Conservation (phyloP, 208 protist genomes). For the Trypanosomatidae sp. region DNA sequence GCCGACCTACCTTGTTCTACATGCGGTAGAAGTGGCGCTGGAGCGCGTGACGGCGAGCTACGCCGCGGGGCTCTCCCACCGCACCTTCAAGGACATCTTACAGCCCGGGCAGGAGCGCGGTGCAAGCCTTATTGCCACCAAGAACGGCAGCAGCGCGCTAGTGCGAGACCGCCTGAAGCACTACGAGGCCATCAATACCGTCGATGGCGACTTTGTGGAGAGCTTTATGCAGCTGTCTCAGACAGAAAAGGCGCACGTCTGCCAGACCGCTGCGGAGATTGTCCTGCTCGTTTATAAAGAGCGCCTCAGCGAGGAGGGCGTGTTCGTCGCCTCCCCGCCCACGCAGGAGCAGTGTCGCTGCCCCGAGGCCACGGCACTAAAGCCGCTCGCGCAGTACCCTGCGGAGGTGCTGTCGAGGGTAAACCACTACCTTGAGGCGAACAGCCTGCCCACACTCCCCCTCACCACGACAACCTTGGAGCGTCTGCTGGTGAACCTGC, state of each 20-base stretch:
- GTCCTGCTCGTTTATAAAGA: conserved; percentile 1
- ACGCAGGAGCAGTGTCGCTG: conserved; percentile 18
- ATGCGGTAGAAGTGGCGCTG: conserved; percentile 50
- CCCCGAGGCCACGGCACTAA: neutral
- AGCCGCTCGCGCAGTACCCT: conserved; percentile 11
- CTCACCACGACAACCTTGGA: conserved; percentile 29
- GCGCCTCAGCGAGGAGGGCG: conserved; percentile 5
- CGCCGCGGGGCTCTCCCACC: conserved; percentile 44
- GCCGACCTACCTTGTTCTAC: conserved; percentile 54
- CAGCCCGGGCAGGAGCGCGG: conserved; percentile 53
- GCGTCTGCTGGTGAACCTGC: conserved; percentile 38
- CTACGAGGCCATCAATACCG: conserved; percentile 19
- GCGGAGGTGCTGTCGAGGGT: conserved; percentile 1
- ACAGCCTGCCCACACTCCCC: conserved; percentile 40
- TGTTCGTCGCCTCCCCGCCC: conserved; percentile 2
- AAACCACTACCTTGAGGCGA: conserved; percentile 8
- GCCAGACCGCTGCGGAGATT: conserved; percentile 7
- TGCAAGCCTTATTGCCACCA: conserved; percentile 22
- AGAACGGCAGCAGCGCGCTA: conserved; percentile 8
- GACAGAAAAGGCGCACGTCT: conserved; percentile 14
- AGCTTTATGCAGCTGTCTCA: conserved; percentile 29
- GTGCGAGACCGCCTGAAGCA: conserved; percentile 16
- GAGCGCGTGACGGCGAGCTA: conserved; percentile 4
- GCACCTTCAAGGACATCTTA: conserved; percentile 47
- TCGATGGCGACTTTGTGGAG: conserved; percentile 59